Percentiles rank a stretch among this genome's conserved stretches.
Evolutionary conservation across 129 eudicot species (phyloP).

Genomic region (Flaveria trinervia): DNA sequence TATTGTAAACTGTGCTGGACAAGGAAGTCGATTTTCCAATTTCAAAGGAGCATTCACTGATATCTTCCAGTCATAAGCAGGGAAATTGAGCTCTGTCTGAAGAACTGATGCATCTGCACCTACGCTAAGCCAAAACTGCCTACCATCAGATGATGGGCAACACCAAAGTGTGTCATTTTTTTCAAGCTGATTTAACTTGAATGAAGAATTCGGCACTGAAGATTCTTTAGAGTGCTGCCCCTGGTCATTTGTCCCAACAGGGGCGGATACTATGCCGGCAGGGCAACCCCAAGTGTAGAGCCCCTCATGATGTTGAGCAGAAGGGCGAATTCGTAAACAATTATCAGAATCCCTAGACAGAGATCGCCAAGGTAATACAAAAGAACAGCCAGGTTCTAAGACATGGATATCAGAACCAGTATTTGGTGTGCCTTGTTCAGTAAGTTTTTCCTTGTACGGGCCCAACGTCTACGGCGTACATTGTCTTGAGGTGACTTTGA

Average conservation of each 20-base stretch:
- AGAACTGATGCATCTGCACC: slow-evolving; percentile 95
- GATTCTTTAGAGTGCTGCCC: slow-evolving; percentile 59
- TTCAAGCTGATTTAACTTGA: slow-evolving; percentile 75
- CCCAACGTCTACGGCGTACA: slow-evolving; percentile 62
- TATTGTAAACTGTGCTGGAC: slow-evolving; percentile 72
- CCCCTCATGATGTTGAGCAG: slow-evolving; percentile 37
- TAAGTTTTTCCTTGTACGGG: slow-evolving; percentile 50
- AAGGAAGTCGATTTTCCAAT: slow-evolving; percentile 96
- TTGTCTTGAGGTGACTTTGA: slow-evolving; percentile 43
- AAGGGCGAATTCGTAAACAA: slow-evolving; percentile 80
- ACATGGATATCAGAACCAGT: slow-evolving; percentile 39
- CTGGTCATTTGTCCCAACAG: slow-evolving; percentile 47
- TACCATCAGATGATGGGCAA: slow-evolving; percentile 51
- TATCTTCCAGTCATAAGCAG: slow-evolving; percentile 95
- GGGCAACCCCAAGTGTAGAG: slow-evolving; percentile 80
- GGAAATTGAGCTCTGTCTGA: slow-evolving; percentile 84
- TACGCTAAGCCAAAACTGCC: slow-evolving; percentile 74
- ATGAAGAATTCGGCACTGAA: slow-evolving; percentile 40
- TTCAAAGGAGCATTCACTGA: slow-evolving; percentile 80
- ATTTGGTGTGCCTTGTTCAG: slow-evolving; percentile 26
- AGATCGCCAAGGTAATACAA: slow-evolving; percentile 82
- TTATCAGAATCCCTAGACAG: slow-evolving; percentile 61
- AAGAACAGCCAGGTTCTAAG: slow-evolving; percentile 56
- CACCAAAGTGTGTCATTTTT: slow-evolving; percentile 85
- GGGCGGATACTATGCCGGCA: slow-evolving; percentile 41